These are phyloP conservation scores for Kwoniella dendrophila DNA, from an alignment of 768 basidiomycete species.

Conservation along the genomic window DNA sequence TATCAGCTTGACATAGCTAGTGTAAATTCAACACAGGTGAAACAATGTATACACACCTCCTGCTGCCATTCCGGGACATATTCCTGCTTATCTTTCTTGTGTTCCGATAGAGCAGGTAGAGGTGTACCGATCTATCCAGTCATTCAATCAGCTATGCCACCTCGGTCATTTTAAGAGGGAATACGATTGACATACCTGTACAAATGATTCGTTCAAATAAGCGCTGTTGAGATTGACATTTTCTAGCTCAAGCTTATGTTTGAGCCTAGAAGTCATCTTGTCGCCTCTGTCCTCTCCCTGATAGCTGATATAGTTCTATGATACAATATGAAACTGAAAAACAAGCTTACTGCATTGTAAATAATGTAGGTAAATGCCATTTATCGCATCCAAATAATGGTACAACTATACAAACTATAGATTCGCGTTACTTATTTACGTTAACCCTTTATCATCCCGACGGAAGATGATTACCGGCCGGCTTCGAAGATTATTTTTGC, in stretches of 20 bases:
- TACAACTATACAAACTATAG: too few species aligned
- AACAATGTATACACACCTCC: constrained; percentile 69
- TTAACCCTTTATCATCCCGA: too few species aligned
- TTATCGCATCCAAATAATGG: too few species aligned
- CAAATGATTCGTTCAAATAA: constrained; percentile 80
- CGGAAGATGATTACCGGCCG: too few species aligned
- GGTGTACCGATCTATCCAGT: constrained; percentile 88
- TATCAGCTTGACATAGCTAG: constrained; percentile 23
- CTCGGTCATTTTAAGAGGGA: too few species aligned
- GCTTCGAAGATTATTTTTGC: too few species aligned
- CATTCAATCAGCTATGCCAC: too few species aligned
- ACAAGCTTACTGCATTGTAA: too few species aligned
- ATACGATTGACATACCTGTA: constrained; percentile 62
- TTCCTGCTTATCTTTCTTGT: constrained; percentile 85
- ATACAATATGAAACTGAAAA: too few species aligned
- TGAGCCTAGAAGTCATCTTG: constrained; percentile 63
- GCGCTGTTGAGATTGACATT: constrained; percentile 61
- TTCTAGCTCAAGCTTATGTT: constrained; percentile 80
- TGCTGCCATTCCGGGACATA: constrained; percentile 98
- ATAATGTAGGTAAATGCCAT: too few species aligned
- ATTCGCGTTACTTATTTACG: too few species aligned
- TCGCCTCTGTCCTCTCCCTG: neutral
- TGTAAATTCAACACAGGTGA: too few species aligned
- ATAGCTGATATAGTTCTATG: neutral
- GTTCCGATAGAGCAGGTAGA: constrained; percentile 78